Evolutionary conservation across 179 eudicot genomes (phyloP).

Genomic region (Beta macrorhiza): DNA sequence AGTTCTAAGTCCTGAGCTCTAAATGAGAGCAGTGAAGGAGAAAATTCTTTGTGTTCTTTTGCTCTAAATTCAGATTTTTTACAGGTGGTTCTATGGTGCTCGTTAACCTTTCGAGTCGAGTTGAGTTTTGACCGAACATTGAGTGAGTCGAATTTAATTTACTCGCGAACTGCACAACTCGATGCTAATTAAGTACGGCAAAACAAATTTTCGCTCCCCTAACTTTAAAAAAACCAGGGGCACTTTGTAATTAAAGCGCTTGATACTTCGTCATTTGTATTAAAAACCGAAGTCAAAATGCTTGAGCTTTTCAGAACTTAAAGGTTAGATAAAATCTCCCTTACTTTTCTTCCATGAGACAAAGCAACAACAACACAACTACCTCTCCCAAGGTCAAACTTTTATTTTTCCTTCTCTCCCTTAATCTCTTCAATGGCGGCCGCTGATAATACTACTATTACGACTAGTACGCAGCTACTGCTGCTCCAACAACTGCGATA

Average conservation of each 20-base stretch:
- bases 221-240: no score
- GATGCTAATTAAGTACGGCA: no score
- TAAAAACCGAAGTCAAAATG: background rate
- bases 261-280: background rate
- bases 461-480: background rate
- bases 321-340: background rate
- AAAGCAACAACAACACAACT: background rate
- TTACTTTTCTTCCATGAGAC: background rate
- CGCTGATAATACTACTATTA: background rate
- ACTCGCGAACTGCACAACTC: no score
- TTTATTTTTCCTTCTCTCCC: background rate
- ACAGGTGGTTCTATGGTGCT: no score
- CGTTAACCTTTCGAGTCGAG: no score
- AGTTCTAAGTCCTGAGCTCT: no score
- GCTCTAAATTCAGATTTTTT: no score
- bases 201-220: no score
- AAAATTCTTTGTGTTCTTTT: no score
- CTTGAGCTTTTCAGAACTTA: background rate
- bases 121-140: no score
- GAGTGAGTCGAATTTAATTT: no score
- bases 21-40: no score
- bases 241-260: background rate
- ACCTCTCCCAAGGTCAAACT: conserved; percentile 12
- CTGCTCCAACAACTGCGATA: background rate
- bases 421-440: conserved; percentile 11